Base-by-base conservation (phyloP, 2,329 filamentous ascomycete genomes). In the Aspergillus sp. region DNA sequence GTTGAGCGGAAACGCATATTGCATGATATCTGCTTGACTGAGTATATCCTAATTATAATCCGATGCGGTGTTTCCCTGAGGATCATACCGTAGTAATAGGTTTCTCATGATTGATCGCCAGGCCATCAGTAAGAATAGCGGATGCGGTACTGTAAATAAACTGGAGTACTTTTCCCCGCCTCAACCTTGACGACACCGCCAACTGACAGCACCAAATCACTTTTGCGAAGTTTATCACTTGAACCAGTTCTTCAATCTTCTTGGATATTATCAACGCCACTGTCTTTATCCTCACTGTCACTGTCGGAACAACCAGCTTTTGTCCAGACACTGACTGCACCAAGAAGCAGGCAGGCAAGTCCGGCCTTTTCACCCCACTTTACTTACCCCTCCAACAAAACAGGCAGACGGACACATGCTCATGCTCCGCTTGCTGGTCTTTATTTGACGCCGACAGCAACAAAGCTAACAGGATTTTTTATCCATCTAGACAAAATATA, bases 361-460 rank as follows among this genome's bases (percentile, higher is more conserved):
- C 50, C 22, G 19, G n/a, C 13, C 34, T 41, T 41, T 41, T 41
- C 34, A 41, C 53, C 43, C 53, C 43, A 48, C 43, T 38, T 38
- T 31, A 8, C 30, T 54, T 46, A 28, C 41, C 38, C 41, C 53
- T 31, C 15, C 28, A 31, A 53, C 31, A n/a, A 47, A 28, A 54
- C 23, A 53, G 57, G 57, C 23, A 59, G 28, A 48, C 38, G 56
- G 48, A 47, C 56, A 58, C 56, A 58, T 47, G 56, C 34, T n/a
- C 48, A 34, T 46, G 25, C 34, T 57, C 45, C 17, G 23, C 28
- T 31, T 23, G 38, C 53, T 47, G 47, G 46, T 23, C 30, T 8
- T 25, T 38, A 7, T 41, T 41, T 5, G 15, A 41, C 34, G 8
- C 34, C 9, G 34, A 41, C 25, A 47, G 17, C 28, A 9, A 9